Conservation (phyloP, 441 rosid genomes). For the Gossypium schwendimanii region DNA sequence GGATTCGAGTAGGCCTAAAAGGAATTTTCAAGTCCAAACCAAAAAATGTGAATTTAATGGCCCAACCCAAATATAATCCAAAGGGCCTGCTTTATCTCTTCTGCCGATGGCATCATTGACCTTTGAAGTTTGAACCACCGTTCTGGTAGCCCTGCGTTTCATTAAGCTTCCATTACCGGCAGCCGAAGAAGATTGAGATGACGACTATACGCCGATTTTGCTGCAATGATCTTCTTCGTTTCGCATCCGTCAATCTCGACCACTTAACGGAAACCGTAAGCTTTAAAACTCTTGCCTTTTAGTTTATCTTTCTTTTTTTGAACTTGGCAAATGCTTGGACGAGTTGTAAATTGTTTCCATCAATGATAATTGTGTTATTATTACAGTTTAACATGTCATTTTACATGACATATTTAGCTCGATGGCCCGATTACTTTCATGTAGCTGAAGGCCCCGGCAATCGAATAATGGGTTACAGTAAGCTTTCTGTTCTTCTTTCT, state of each 20-base stretch:
- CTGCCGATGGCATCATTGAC: not conserved
- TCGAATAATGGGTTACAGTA: constrained; percentile 88
- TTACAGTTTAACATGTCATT: constrained; percentile 88
- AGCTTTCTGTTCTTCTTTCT: constrained; percentile 3
- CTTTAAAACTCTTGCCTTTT: not conserved
- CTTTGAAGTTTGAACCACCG: not conserved
- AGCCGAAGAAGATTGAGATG: constrained; percentile 19
- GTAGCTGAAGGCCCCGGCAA: constrained; percentile 77
- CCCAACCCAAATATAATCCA: not conserved
- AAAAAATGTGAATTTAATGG: not conserved
- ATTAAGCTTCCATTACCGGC: not conserved
- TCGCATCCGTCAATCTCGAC: constrained; percentile 75
- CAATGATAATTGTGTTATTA: constrained; percentile 1
- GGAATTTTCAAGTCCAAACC: not conserved
- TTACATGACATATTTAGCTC: constrained; percentile 92
- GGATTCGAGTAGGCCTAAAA: not conserved
- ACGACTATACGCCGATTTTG: constrained; percentile 87
- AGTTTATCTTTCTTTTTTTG: not conserved
- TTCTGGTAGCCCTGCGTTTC: not conserved
- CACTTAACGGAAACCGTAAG: constrained; percentile 93
- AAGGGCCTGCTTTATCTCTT: not conserved
- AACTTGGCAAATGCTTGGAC: not conserved
- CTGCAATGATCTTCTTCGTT: constrained; percentile 94
- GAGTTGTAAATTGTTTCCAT: constrained; percentile 1
- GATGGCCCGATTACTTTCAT: constrained; percentile 95